phyloP scores from a whole-genome alignment of 2,329 filamentous ascomycete species.

The Trichoderma gracile region DNA sequence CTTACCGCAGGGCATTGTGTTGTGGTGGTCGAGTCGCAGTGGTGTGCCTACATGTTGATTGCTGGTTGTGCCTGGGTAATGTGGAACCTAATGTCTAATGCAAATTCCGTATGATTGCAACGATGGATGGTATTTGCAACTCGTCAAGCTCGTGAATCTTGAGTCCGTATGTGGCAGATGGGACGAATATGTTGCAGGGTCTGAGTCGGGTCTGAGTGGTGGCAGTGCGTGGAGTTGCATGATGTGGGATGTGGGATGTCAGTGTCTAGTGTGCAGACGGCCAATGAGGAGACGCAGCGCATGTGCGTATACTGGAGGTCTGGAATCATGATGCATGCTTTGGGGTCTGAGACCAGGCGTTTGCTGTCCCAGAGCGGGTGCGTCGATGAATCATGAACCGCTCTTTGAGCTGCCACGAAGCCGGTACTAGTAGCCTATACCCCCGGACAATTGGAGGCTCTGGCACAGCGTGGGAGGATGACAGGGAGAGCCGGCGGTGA shows the following conservation, averaged over 20 bases:
- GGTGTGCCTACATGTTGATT: not conserved
- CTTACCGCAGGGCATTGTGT: too few species aligned
- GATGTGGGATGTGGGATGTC: not conserved
- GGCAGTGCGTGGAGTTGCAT: not conserved
- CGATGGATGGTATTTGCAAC: not conserved
- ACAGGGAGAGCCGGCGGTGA: conserved; percentile 25
- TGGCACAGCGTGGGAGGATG: not conserved
- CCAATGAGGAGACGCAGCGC: not conserved
- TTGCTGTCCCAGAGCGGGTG: not conserved
- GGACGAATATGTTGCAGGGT: not conserved
- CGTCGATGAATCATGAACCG: not conserved
- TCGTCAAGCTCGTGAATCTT: not conserved
- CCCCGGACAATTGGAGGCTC: not conserved
- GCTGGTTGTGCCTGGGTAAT: not conserved
- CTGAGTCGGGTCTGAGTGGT: not conserved
- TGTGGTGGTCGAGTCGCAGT: not conserved
- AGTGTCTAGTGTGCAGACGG: not conserved
- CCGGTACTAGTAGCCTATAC: not conserved
- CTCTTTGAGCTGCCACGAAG: not conserved
- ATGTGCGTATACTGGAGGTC: not conserved
- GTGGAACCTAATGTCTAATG: not conserved
- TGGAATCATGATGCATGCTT: conserved; percentile 7
- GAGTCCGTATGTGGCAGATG: not conserved
- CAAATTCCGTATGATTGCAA: not conserved
- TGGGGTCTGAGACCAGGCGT: not conserved